Percentiles rank a stretch among this genome's conserved stretches.
Conservation (phyloP, 441 rosid species). For the Erodium moschatum region DNA sequence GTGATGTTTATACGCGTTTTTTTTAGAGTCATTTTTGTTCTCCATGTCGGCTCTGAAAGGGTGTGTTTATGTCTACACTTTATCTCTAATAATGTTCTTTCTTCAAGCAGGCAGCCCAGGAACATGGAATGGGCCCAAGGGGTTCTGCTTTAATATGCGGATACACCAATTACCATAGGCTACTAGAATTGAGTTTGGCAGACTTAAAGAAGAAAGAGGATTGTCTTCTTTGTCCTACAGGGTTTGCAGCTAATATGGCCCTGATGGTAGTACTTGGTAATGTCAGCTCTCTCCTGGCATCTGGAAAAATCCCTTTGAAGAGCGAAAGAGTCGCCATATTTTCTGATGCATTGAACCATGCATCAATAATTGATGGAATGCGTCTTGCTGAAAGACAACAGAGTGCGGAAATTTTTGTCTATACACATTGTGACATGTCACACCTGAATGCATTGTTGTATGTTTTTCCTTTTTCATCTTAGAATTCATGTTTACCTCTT, state of each 20-base stretch:
- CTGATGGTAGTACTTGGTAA: slow-evolving; percentile 83
- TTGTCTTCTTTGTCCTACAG: slow-evolving; percentile 96
- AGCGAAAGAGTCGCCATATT: slow-evolving; percentile 68
- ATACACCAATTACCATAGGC: slow-evolving; percentile 73
- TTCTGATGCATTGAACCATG: slow-evolving; percentile 89
- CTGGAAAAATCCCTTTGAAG: slow-evolving; percentile 33
- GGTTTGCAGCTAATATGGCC: slow-evolving; percentile 95
- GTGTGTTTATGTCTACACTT: background rate
- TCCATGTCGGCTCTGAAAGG: slow-evolving; percentile 7
- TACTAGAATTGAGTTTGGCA: slow-evolving; percentile 71
- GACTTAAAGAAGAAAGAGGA: slow-evolving; percentile 87
- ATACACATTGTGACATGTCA: slow-evolving; percentile 72
- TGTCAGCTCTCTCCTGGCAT: slow-evolving; percentile 53
- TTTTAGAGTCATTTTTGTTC: background rate
- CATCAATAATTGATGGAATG: slow-evolving; percentile 89
- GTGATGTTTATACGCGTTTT: slow-evolving; percentile 7
- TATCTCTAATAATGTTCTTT: slow-evolving; percentile 1
- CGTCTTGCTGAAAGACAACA: slow-evolving; percentile 70
- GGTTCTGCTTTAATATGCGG: slow-evolving; percentile 92
- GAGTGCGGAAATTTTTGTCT: slow-evolving; percentile 49
- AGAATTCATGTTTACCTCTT: slow-evolving; percentile 4
- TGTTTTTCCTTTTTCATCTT: slow-evolving; percentile 25
- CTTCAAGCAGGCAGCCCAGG: slow-evolving; percentile 61
- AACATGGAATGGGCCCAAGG: slow-evolving; percentile 92
- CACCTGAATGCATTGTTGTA: slow-evolving; percentile 68